Evolutionary conservation across 306 rosid species (phyloP).

Genomic region (Cotoneaster glaucophyllus): DNA sequence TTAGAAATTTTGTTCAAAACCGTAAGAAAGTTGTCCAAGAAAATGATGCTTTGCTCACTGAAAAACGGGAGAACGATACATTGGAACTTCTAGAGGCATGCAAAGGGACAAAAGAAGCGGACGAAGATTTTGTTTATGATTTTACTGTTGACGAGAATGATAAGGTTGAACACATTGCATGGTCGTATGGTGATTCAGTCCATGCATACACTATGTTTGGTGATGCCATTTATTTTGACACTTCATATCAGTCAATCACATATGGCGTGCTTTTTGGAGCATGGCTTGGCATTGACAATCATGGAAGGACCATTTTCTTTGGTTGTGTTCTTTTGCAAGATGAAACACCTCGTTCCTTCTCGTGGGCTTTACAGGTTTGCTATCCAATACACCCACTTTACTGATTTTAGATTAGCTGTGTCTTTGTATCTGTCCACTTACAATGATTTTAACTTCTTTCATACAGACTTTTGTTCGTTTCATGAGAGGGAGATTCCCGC

Average conservation of each 20-base stretch:
- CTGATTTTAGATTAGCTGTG: constrained; percentile 24
- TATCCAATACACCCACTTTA: constrained; percentile 26
- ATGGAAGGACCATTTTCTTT: constrained; percentile 74
- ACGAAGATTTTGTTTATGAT: constrained; percentile 66
- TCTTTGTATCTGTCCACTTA: constrained; percentile 27
- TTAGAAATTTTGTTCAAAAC: constrained; percentile 86
- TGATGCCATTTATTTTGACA: constrained; percentile 76
- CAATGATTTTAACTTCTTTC: constrained; percentile 24
- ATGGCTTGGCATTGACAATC: constrained; percentile 91
- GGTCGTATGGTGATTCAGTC: constrained; percentile 75
- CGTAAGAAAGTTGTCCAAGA: constrained; percentile 86
- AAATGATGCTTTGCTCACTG: constrained; percentile 72
- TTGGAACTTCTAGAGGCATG: constrained; percentile 90
- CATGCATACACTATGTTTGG: constrained; percentile 62
- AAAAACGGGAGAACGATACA: constrained; percentile 78
- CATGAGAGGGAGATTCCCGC: constrained; percentile 91
- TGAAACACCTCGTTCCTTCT: constrained; percentile 65
- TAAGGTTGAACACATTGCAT: constrained; percentile 69
- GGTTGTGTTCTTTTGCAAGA: constrained; percentile 90
- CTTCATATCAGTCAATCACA: constrained; percentile 66
- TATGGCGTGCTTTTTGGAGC: constrained; percentile 86
- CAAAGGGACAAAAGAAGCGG: constrained; percentile 65
- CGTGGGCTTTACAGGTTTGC: constrained; percentile 96
- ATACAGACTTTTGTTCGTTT: constrained; percentile 70
- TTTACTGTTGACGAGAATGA: constrained; percentile 74